phyloP scores from a whole-genome alignment of 2,329 filamentous ascomycete genomes.

The Trichophyton benhamiae region DNA sequence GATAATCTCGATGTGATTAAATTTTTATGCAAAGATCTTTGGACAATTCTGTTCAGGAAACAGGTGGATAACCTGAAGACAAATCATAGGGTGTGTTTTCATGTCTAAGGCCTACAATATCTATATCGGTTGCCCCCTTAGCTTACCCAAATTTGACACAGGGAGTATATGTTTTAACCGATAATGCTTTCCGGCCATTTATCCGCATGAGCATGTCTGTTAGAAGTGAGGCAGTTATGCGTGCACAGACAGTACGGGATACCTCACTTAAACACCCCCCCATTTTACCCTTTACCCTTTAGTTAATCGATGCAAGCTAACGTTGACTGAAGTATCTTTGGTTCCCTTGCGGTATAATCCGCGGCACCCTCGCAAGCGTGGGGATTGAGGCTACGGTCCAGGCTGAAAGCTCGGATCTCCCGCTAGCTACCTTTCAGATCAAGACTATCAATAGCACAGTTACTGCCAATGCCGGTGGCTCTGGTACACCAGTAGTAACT shows the following conservation, averaged over 20 bases:
- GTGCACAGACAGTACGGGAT: constrained; percentile 62
- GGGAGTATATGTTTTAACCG: constrained; percentile 93
- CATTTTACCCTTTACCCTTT: not conserved
- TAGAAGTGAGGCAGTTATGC: constrained; percentile 57
- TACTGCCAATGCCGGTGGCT: not conserved
- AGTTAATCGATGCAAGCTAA: constrained; percentile 12
- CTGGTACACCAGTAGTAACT: not conserved
- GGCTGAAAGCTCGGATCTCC: constrained; percentile 77
- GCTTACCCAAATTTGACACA: constrained; percentile 22
- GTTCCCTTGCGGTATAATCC: constrained; percentile 87
- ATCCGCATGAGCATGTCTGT: constrained; percentile 76
- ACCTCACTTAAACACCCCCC: not conserved
- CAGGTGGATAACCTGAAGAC: constrained; percentile 98
- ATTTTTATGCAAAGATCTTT: constrained; percentile 96
- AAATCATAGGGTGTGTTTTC: constrained; percentile 62
- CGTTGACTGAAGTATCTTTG: constrained; percentile 60
- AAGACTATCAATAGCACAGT: constrained; percentile 45
- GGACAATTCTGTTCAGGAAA: constrained; percentile 88
- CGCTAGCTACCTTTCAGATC: constrained; percentile 87
- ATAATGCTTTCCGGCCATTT: constrained; percentile 81
- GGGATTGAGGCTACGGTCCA: constrained; percentile 86
- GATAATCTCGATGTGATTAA: constrained; percentile 95
- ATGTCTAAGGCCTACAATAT: constrained; percentile 1
- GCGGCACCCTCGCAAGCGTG: constrained; percentile 82
- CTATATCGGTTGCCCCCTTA: not conserved